Evolutionary conservation across 495 filamentous ascomycete genomes (phyloP).

Genomic region (Penicillium pancosmium): DNA sequence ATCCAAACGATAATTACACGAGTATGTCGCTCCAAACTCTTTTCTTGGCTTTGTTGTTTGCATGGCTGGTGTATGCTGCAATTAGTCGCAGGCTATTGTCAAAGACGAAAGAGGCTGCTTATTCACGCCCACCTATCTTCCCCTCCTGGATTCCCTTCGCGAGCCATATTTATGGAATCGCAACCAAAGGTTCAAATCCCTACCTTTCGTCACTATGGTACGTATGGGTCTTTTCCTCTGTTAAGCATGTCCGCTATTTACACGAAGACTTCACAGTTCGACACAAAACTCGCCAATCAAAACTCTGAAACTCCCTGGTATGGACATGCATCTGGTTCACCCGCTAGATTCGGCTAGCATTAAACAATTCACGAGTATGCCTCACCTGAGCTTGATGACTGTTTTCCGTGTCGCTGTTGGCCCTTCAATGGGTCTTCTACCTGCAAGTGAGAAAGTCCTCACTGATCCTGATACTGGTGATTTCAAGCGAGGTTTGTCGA

Average conservation of each 20-base stretch:
- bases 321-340: slow-evolving; percentile 1
- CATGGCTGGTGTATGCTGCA: background rate
- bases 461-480: slow-evolving; percentile 5
- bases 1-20: background rate
- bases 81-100: background rate
- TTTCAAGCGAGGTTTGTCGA: slow-evolving; percentile 5
- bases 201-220: slow-evolving; percentile 8
- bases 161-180: background rate
- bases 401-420: slow-evolving; percentile 6
- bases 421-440: background rate
- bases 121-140: background rate
- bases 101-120: background rate
- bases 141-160: background rate
- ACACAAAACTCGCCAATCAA: slow-evolving; percentile 4
- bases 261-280: background rate
- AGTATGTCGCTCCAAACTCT: background rate
- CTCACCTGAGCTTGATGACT: slow-evolving; percentile 2
- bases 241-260: background rate
- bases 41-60: background rate
- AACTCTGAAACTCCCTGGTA: slow-evolving; percentile 1
- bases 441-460: slow-evolving; percentile 1
- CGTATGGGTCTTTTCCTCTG: background rate
- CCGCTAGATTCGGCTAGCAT: slow-evolving; percentile 3
- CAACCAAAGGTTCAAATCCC: slow-evolving; percentile 1
- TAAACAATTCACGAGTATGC: background rate